Conservation (phyloP, 257 asterid species). For the Verbascum thapsus region DNA sequence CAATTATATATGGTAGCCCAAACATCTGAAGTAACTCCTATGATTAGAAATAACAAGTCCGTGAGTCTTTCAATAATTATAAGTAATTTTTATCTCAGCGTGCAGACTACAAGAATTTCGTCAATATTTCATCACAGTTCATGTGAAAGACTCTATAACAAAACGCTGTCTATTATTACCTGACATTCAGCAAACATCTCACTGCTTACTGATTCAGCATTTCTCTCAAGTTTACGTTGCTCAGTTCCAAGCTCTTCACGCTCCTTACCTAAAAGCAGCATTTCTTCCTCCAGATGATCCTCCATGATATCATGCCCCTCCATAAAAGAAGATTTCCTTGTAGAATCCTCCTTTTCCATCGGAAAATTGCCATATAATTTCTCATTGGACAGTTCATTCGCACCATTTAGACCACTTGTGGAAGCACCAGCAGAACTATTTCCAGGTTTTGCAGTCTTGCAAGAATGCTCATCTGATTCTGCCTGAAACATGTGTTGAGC, state of each 20-base stretch:
- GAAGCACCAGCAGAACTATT: conserved; percentile 37
- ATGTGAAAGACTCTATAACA: conserved; percentile 5
- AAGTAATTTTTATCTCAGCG: conserved; percentile 3
- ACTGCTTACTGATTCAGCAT: conserved; percentile 85
- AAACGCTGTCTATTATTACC: conserved; percentile 40
- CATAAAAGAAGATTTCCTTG: conserved; percentile 26
- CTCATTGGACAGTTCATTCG: conserved; percentile 34
- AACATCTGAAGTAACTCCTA: conserved; percentile 99
- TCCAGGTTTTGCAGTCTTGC: conserved; percentile 26
- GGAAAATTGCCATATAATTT: conserved; percentile 31
- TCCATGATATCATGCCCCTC: conserved; percentile 46
- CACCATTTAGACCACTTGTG: conserved; percentile 30
- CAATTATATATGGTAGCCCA: conserved; percentile 92
- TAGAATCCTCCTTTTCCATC: conserved; percentile 31
- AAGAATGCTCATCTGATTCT: conserved; percentile 29
- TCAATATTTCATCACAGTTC: background rate
- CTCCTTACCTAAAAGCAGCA: conserved; percentile 59
- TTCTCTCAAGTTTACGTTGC: conserved; percentile 81
- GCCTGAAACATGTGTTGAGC: conserved; percentile 35
- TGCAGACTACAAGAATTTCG: background rate
- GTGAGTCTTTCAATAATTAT: background rate
- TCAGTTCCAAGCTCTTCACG: conserved; percentile 68
- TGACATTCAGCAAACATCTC: conserved; percentile 98
- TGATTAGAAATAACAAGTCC: conserved; percentile 27
- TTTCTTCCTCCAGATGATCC: conserved; percentile 66